These are phyloP conservation scores for Penstemon davidsonii DNA, from an alignment of 257 asterid genomes.

Conservation along the genomic window DNA sequence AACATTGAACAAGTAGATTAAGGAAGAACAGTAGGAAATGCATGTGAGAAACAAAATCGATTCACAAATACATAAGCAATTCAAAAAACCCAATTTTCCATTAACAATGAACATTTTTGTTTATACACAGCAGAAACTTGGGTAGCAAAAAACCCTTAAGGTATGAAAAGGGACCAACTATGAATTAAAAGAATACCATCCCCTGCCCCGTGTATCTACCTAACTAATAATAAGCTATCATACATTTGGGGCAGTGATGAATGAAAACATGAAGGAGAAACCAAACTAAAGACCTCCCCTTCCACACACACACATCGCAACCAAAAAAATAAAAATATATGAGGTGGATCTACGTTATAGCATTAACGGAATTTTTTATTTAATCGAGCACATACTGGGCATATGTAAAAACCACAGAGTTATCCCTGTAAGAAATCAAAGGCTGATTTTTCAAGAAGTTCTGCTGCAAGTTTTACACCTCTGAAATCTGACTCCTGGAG, in stretches of 20 bases:
- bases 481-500: constrained; percentile 58
- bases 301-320: not conserved
- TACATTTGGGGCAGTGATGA: constrained; percentile 35
- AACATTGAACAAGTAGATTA: no score
- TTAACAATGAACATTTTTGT: no score
- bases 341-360: constrained; percentile 37
- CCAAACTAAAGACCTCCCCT: not conserved
- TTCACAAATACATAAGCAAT: no score
- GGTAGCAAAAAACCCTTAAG: no score
- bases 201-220: constrained; percentile 36
- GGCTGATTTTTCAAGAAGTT: constrained; percentile 64
- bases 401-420: constrained; percentile 27
- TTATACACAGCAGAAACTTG: no score
- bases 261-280: constrained; percentile 28
- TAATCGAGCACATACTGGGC: not conserved
- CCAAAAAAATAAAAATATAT: constrained; percentile 12
- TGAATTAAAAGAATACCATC: constrained; percentile 18
- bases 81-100: no score
- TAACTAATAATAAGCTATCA: constrained; percentile 33
- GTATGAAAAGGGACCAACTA: constrained; percentile 3
- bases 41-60: no score
- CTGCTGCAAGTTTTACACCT: constrained; percentile 67
- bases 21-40: no score
- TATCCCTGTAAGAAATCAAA: constrained; percentile 68
- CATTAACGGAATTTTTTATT: constrained; percentile 20